Conservation (phyloP, 2,329 filamentous ascomycete genomes). For the Penicillium sp. region DNA sequence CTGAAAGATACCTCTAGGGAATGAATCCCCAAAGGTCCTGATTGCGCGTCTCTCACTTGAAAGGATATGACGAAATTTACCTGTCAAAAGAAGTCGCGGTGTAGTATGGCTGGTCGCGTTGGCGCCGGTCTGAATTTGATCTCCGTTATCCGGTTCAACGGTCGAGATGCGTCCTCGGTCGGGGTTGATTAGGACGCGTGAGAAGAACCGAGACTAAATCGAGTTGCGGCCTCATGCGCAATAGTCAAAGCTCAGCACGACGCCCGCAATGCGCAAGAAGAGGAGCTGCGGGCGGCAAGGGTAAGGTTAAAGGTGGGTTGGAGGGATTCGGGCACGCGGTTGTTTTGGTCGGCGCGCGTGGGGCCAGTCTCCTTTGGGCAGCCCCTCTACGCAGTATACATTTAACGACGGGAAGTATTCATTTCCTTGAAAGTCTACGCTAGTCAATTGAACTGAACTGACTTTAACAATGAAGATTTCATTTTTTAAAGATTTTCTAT, state of each 20-base stretch:
- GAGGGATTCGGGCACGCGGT: constrained; percentile 33
- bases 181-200: not conserved
- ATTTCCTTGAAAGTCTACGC: too few species aligned
- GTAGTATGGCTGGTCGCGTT: constrained; percentile 7
- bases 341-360: constrained; percentile 41
- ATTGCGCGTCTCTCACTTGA: constrained; percentile 3
- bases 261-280: constrained; percentile 12
- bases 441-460: not conserved
- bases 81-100: not conserved
- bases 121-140: constrained; percentile 2
- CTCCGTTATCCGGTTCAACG: constrained; percentile 2
- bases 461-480: not conserved
- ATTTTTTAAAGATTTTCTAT: not conserved
- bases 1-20: constrained; percentile 9
- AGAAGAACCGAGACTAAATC: not conserved
- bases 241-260: not conserved
- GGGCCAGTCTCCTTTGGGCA: constrained; percentile 33
- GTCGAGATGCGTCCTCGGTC: not conserved
- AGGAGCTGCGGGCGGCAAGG: constrained; percentile 22
- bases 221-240: not conserved
- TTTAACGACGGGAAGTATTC: not conserved
- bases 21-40: not conserved
- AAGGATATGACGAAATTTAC: not conserved
- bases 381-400: constrained; percentile 7
- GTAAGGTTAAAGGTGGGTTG: constrained; percentile 19